These are phyloP conservation scores for Scheffersomyces insectosa DNA, from an alignment of 1,139 yeast species.

Conservation along the genomic window DNA sequence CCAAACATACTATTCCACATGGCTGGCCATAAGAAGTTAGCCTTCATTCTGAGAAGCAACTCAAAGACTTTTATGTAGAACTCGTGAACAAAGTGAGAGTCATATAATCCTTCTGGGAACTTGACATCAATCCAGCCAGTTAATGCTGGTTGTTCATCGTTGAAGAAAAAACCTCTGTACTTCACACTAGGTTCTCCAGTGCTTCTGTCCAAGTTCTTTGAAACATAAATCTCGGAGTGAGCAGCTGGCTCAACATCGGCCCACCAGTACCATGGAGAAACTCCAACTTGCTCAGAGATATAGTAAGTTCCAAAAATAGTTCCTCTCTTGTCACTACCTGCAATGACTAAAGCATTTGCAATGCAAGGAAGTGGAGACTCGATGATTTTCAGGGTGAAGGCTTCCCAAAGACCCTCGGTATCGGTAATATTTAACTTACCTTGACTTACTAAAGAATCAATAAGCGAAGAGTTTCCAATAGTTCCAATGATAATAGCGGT, in stretches of 20 bases:
- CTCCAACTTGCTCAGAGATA: conserved; percentile 3
- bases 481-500: conserved; percentile 16
- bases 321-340: conserved; percentile 1
- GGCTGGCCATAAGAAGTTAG: conserved; percentile 18
- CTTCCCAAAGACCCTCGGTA: conserved; percentile 17
- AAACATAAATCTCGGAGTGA: conserved; percentile 8
- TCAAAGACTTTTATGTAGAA: conserved; percentile 15
- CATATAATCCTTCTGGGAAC: conserved; percentile 11
- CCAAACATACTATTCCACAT: conserved; percentile 20
- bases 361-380: neutral
- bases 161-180: conserved; percentile 16
- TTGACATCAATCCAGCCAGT: conserved; percentile 14
- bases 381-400: conserved; percentile 7
- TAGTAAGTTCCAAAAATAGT: neutral
- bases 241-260: conserved; percentile 1
- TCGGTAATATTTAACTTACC: conserved; percentile 9
- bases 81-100: conserved; percentile 14
- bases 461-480: conserved; percentile 12
- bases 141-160: conserved; percentile 18
- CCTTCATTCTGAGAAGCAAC: conserved; percentile 15
- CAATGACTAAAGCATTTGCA: neutral
- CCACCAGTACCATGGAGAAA: conserved; percentile 19
- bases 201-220: conserved; percentile 5
- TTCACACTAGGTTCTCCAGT: conserved; percentile 17
- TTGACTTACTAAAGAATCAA: conserved; percentile 9